These are phyloP conservation scores for Fusarium sp. DNA, from an alignment of 2,329 filamentous ascomycete species.

Conservation along the genomic window DNA sequence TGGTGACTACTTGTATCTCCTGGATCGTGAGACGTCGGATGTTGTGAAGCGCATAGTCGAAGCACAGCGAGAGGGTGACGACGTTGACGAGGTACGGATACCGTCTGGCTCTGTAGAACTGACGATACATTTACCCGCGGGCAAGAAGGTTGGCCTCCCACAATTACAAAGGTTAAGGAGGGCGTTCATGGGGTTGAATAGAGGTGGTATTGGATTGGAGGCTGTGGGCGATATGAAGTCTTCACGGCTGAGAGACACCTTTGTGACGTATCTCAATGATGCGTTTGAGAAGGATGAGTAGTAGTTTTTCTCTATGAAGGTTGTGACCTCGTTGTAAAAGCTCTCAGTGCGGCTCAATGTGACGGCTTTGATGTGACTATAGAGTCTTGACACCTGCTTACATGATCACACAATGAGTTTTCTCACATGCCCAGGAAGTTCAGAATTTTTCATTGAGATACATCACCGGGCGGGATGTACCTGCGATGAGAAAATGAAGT, in stretches of 20 bases:
- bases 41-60: slow-evolving; percentile 76
- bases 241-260: slow-evolving; percentile 67
- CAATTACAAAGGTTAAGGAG: slow-evolving; percentile 81
- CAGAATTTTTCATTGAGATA: not conserved
- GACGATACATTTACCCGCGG: slow-evolving; percentile 70
- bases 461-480: not conserved
- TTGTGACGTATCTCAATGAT: slow-evolving; percentile 74
- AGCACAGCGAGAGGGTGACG: slow-evolving; percentile 73
- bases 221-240: slow-evolving; percentile 63
- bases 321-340: not conserved
- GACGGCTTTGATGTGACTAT: not conserved
- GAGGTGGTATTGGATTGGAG: slow-evolving; percentile 72
- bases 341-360: not conserved
- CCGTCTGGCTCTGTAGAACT: slow-evolving; percentile 54
- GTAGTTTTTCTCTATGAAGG: slow-evolving; percentile 1
- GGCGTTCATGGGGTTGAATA: slow-evolving; percentile 80
- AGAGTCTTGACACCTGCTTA: not conserved
- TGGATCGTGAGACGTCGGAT: slow-evolving; percentile 82
- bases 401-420: not conserved
- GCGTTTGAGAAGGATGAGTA: slow-evolving; percentile 68
- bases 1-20: slow-evolving; percentile 80
- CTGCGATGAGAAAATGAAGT: not conserved
- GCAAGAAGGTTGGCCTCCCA: slow-evolving; percentile 73
- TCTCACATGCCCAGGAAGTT: not conserved
- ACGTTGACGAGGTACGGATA: slow-evolving; percentile 67